These are phyloP conservation scores for Pisolithus albus DNA, from an alignment of 768 basidiomycete genomes.

Conservation along the genomic window DNA sequence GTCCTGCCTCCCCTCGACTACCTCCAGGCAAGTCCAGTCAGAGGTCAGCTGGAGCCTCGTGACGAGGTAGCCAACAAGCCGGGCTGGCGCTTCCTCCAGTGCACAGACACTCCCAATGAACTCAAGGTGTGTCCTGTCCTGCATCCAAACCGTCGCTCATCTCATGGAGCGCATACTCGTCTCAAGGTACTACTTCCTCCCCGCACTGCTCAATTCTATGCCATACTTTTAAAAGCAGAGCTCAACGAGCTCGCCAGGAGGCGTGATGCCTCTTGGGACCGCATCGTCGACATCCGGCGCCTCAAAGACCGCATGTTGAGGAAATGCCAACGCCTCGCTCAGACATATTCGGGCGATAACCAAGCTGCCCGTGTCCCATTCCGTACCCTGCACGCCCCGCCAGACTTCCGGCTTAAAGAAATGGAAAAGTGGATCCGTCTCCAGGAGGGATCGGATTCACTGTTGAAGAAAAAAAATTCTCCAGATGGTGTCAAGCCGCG, in stretches of 20 bases:
- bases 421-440: constrained; percentile 73
- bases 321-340: constrained; percentile 63
- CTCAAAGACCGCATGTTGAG: constrained; percentile 79
- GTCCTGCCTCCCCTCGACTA: constrained; percentile 40
- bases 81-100: constrained; percentile 69
- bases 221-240: constrained; percentile 59
- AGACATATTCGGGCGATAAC: constrained; percentile 33
- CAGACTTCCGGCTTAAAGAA: constrained; percentile 69
- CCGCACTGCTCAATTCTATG: constrained; percentile 57
- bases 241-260: constrained; percentile 53
- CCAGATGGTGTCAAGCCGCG: constrained; percentile 19
- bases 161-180: constrained; percentile 4
- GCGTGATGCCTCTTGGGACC: constrained; percentile 53
- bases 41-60: constrained; percentile 69
- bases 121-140: constrained; percentile 46
- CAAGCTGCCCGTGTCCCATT: constrained; percentile 42
- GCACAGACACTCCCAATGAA: constrained; percentile 70
- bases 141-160: not conserved
- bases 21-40: constrained; percentile 56
- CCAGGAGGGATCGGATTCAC: constrained; percentile 29
- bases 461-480: constrained; percentile 15
- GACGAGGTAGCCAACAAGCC: constrained; percentile 43
- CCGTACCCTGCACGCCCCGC: constrained; percentile 60
- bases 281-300: constrained; percentile 66
- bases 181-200: constrained; percentile 64